These are phyloP conservation scores for Pseudomassariella vexata DNA, from an alignment of 2,329 filamentous ascomycete species.

Conservation along the genomic window DNA sequence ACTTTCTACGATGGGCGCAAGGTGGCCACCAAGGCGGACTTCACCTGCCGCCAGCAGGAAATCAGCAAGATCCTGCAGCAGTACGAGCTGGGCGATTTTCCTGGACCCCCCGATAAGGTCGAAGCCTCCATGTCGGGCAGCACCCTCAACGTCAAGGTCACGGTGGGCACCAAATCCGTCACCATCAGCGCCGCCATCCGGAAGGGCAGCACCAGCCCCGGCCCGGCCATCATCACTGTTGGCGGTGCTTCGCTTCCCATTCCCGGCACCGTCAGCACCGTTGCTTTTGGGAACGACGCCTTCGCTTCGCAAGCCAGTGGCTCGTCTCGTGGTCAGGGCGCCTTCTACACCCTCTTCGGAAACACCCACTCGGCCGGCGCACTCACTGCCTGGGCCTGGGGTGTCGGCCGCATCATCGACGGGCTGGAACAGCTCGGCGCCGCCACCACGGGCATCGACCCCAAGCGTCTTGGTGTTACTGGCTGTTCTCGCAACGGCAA, in stretches of 20 bases:
- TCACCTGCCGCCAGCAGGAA: slow-evolving; percentile 41
- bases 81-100: slow-evolving; percentile 45
- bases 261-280: slow-evolving; percentile 47
- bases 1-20: slow-evolving; percentile 34
- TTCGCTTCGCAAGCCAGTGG: slow-evolving; percentile 44
- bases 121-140: slow-evolving; percentile 37
- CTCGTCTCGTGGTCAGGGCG: slow-evolving; percentile 47
- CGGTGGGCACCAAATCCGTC: slow-evolving; percentile 37
- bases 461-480: slow-evolving; percentile 47
- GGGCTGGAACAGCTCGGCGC: slow-evolving; percentile 45
- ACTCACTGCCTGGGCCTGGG: slow-evolving; percentile 59
- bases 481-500: slow-evolving; percentile 62
- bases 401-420: slow-evolving; percentile 54
- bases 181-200: slow-evolving; percentile 37
- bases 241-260: slow-evolving; percentile 50
- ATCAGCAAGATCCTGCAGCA: slow-evolving; percentile 42
- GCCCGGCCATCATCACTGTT: slow-evolving; percentile 53
- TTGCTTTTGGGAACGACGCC: slow-evolving; percentile 53
- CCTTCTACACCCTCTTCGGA: slow-evolving; percentile 56
- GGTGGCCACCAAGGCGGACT: slow-evolving; percentile 39
- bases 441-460: slow-evolving; percentile 41
- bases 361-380: slow-evolving; percentile 49
- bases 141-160: slow-evolving; percentile 37
- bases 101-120: slow-evolving; percentile 37
- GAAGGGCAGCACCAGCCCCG: slow-evolving; percentile 39